Evolutionary conservation across 1,284 basidiomycete species (phyloP).

Genomic region (Clitocybe nebularis): DNA sequence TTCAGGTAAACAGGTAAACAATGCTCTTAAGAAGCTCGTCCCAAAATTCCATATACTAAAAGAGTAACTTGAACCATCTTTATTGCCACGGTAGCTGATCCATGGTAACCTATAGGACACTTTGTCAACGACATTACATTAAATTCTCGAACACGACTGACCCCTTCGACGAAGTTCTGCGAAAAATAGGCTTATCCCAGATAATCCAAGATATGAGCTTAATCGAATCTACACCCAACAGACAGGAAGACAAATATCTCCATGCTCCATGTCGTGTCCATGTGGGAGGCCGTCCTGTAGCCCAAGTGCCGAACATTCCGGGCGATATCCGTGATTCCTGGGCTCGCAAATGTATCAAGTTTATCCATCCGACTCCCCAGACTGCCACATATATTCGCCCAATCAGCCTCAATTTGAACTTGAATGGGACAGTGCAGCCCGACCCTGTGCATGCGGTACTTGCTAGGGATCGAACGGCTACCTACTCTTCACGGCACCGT

Average conservation of each 20-base stretch:
- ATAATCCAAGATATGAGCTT: background rate
- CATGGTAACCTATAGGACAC: too few species aligned
- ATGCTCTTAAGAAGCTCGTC: too few species aligned
- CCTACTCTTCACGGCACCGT: background rate
- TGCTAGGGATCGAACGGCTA: background rate
- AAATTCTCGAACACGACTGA: background rate
- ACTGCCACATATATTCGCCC: background rate
- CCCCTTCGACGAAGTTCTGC: background rate
- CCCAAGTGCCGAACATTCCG: background rate
- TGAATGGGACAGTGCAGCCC: background rate
- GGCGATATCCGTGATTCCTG: background rate
- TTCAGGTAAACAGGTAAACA: too few species aligned
- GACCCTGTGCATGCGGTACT: too few species aligned
- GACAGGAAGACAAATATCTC: background rate
- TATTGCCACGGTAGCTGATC: too few species aligned
- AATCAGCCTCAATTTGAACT: background rate
- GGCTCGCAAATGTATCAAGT: background rate
- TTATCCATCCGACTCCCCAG: background rate
- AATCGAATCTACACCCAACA: background rate
- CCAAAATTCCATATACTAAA: too few species aligned
- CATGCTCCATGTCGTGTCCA: background rate
- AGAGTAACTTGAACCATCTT: too few species aligned
- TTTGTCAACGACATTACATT: too few species aligned
- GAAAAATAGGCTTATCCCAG: background rate
- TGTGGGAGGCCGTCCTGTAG: background rate